Evolutionary conservation across 1,284 basidiomycete genomes (phyloP).

Genomic region (Omphalotus olearius): DNA sequence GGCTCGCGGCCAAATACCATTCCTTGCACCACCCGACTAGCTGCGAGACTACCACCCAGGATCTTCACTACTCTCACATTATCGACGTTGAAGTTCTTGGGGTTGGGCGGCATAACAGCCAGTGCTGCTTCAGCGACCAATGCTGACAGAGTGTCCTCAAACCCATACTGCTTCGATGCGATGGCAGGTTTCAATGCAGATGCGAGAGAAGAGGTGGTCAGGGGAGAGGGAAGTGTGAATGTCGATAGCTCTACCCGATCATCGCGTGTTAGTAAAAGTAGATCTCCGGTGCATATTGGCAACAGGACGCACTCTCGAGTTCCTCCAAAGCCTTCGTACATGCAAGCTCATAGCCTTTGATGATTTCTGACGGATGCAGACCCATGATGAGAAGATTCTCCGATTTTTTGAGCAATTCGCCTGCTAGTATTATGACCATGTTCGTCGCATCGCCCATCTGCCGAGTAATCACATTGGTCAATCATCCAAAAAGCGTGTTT

Average conservation of each 20-base stretch:
- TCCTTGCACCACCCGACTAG: constrained; percentile 88
- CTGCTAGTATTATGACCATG: constrained; percentile 92
- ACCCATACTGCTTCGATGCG: constrained; percentile 96
- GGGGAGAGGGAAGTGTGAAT: constrained; percentile 69
- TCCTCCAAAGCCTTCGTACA: constrained; percentile 82
- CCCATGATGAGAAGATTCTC: constrained; percentile 95
- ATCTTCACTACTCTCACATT: constrained; percentile 99
- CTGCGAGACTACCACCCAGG: constrained; percentile 85
- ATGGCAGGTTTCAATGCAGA: constrained; percentile 87
- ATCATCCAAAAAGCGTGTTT: constrained; percentile 1
- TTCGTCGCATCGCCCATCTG: constrained; percentile 98
- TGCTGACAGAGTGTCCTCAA: constrained; percentile 78
- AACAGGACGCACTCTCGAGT: constrained; percentile 74
- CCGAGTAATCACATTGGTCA: constrained; percentile 5
- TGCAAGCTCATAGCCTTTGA: constrained; percentile 96
- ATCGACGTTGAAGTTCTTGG: constrained; percentile 94
- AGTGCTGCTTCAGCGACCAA: constrained; percentile 93
- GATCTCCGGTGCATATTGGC: constrained; percentile 13
- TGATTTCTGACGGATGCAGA: constrained; percentile 92
- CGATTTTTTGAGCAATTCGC: constrained; percentile 93
- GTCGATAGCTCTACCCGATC: constrained; percentile 53
- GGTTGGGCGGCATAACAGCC: constrained; percentile 85
- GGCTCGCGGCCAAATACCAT: constrained; percentile 99
- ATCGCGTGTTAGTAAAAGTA: not conserved
- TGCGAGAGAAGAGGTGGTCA: constrained; percentile 75